Base-by-base conservation (phyloP, 2,329 filamentous ascomycete genomes). In the Xylariaceae sp. region DNA sequence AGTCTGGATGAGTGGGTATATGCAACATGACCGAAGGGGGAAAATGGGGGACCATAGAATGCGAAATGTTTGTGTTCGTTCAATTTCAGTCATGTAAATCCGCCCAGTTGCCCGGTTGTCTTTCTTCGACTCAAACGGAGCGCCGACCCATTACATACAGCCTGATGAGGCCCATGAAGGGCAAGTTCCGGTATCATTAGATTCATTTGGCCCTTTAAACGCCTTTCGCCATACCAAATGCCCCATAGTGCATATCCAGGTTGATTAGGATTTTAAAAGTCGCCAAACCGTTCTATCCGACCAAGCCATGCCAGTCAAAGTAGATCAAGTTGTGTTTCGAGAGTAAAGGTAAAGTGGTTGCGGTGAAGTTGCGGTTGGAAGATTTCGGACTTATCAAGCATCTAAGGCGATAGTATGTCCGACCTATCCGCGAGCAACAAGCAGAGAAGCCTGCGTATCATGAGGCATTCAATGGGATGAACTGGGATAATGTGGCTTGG, bases 401-500 rank as follows among this genome's bases (percentile, higher is more conserved):
- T 14, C 46, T 16, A 4, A 21, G 12, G 36, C n/a, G 40, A 33
- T 39, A 37, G 23, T 19, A 24, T 36, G 19, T 39, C 21, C n/a
- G 43, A 33, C 11, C 23, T 33, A 19, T 36, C 26, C 16, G 36
- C 60, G 74, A 74, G 53, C 29, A 26, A 26, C 14, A n/a, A 21
- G 17, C 12, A 29, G 34, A 21, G 19, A 51, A 7, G 43, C 11
- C 34, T 37, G 31, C n/a, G 29, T 39, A 26, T 17, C 23, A n/a
- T n/a, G n/a, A n/a, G n/a, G 31, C 33, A 36, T 36, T 40, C 16
- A 37, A 41, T 9, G 33, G 37, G 7, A 36, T 46, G 16, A 44
- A 33, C 21, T 45, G 5, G 23, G 37, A 53, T 17, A 40, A 37
- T 36, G 43, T 17, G n/a, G 34, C 24, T 24, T 43, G 26, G 17